Conservation (phyloP, 768 basidiomycete species). For the Clitopilus hobsonii region DNA sequence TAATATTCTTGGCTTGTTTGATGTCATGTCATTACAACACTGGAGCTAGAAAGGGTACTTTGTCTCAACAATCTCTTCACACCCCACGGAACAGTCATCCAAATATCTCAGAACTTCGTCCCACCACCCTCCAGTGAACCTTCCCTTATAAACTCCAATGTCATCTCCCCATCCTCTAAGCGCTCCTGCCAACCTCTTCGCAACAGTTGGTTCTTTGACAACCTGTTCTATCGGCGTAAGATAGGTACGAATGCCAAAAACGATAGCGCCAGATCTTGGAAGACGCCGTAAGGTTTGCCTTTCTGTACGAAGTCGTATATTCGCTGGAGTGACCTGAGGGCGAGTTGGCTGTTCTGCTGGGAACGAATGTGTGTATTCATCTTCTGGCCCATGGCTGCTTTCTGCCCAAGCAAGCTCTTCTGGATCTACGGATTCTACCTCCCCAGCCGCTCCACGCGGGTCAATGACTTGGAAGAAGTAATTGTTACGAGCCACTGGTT, state of each 20-base stretch:
- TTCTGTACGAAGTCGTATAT: conserved; percentile 55
- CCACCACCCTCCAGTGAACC: conserved; percentile 26
- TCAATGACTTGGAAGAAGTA: conserved; percentile 38
- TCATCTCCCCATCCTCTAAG: conserved; percentile 63
- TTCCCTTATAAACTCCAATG: conserved; percentile 47
- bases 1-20: too few relatives aligned
- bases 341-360: conserved; percentile 10
- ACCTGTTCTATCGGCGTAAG: conserved; percentile 49
- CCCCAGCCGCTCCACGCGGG: conserved; percentile 7
- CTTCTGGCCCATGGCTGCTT: conserved; percentile 28
- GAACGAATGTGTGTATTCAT: conserved; percentile 13
- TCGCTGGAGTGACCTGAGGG: conserved; percentile 28
- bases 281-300: conserved; percentile 65
- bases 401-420: conserved; percentile 60
- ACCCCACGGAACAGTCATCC: conserved; percentile 18
- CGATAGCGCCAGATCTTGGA: conserved; percentile 55
- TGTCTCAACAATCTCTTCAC: conserved; percentile 4
- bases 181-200: conserved; percentile 59
- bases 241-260: conserved; percentile 71
- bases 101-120: conserved; percentile 31
- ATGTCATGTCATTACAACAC: too few relatives aligned
- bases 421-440: conserved; percentile 37
- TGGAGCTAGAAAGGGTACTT: conserved; percentile 15
- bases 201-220: conserved; percentile 49
- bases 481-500: conserved; percentile 70